Base-by-base conservation (phyloP, 129 eudicot species). In the Lonicera japonica region DNA sequence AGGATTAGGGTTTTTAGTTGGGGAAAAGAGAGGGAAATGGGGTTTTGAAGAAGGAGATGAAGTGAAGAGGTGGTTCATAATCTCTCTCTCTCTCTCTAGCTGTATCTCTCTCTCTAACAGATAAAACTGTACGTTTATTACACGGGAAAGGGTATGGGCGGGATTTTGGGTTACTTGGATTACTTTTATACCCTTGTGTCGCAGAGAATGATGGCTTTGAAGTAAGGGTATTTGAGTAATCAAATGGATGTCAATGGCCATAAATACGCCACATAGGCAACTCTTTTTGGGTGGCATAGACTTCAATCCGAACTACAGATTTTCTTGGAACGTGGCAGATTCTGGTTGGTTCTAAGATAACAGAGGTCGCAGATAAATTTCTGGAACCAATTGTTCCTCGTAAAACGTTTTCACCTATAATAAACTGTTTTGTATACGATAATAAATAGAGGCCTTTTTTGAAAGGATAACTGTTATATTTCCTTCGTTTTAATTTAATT, bases 21-120 rank as follows among this genome's bases (percentile, higher is more conserved):
- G 59, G 11, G 68, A 51, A 45, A 80, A 71, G 34, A 71, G 59
- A 20, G 77, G 60, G 70, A 70, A 65, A 10, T 74, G 71, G 14
- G 90, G 65, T 54, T 40, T 63, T 48, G 82, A 68, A 21, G 74
- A 50, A 24, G 77, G 21, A 62, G 83, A 48, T 22, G 76, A 67
- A 11, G 79, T 54, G n/a, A 68, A 73, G 60, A 70, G 71, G 36
- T 48, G 75, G 25, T 56, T 69, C 91, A 77, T 84, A 53, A 29
- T 59, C 64, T 70, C 40, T 63, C 13, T 25, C 15, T 59, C 64
- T 70, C 40, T 63, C 13, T 25, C 15, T 72, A 17, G 24, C 14
- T 51, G 45, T 50, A 41, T 11, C 36, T 21, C 18, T 9, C 39
- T 48, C n/a, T 40, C 18, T 20, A 48, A 72, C 73, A 12, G 74